A percentile compares a stretch with the other conserved stretches of the same genome.
These are phyloP conservation scores for Casuarina equisetifolia DNA, from an alignment of 306 rosid species.

Conservation along the genomic window DNA sequence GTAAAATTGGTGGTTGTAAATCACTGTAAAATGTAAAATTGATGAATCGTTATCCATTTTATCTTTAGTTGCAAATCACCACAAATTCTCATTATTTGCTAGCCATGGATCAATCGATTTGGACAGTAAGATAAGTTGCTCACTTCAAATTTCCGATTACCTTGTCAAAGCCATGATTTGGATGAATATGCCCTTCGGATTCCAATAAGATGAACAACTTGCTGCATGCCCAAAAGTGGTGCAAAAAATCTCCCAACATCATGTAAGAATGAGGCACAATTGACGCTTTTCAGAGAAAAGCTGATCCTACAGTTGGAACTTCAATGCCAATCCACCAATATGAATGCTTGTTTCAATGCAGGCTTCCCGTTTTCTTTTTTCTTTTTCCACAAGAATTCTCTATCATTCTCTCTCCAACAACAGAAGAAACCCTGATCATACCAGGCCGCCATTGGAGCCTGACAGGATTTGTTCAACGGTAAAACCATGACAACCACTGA, in stretches of 20 bases:
- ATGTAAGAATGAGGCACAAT: not conserved
- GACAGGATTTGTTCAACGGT: not conserved
- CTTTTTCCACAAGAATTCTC: not conserved
- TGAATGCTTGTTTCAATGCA: not conserved
- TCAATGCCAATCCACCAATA: not conserved
- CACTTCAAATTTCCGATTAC: no score
- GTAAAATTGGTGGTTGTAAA: no score
- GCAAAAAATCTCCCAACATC: not conserved
- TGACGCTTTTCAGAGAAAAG: not conserved
- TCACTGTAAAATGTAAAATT: no score
- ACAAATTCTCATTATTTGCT: no score
- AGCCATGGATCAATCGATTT: no score
- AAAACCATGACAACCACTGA: no score
- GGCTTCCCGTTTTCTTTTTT: not conserved
- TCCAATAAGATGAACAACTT: not conserved
- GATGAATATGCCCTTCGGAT: not conserved
- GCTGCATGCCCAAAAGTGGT: not conserved
- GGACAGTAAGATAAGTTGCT: no score
- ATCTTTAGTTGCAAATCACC: no score
- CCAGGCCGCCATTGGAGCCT: no score
- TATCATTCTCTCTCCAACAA: not conserved
- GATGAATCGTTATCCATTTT: no score
- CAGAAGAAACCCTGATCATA: not conserved
- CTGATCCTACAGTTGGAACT: not conserved
- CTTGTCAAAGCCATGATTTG: no score